These are phyloP conservation scores for Trypanosoma scelopori DNA, from an alignment of 208 protist genomes.

Conservation along the genomic window DNA sequence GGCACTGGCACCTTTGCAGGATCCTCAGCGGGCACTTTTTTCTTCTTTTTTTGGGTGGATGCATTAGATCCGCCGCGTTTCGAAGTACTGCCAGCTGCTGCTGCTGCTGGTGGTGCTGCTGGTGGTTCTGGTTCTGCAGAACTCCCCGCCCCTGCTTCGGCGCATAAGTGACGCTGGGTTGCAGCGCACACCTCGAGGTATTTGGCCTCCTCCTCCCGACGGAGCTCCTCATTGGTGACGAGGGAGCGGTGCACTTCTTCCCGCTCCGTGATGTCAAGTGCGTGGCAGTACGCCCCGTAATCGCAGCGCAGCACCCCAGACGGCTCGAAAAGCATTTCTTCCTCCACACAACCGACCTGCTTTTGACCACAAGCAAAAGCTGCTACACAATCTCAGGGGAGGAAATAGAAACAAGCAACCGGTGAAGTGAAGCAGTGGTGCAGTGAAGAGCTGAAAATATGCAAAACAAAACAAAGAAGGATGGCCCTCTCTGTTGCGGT, in stretches of 20 bases:
- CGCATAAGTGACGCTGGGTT: not conserved
- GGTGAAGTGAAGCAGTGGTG: no score
- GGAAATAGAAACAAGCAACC: no score
- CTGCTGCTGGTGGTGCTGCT: not conserved
- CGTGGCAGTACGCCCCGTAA: conserved; percentile 88
- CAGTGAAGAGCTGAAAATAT: no score
- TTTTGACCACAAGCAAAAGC: not conserved
- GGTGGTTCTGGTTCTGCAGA: not conserved
- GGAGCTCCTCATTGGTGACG: conserved; percentile 33
- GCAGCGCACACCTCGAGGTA: not conserved
- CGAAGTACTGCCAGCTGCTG: not conserved
- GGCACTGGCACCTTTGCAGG: not conserved
- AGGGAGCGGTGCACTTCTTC: conserved; percentile 81
- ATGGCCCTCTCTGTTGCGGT: no score
- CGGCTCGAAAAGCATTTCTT: conserved; percentile 82
- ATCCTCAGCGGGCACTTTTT: not conserved
- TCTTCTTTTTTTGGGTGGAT: conserved; percentile 15
- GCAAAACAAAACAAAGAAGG: no score
- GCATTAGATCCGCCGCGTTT: conserved; percentile 7
- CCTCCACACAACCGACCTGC: not conserved
- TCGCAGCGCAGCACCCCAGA: conserved; percentile 82
- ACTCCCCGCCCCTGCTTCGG: not conserved
- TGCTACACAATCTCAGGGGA: no score
- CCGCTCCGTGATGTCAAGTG: conserved; percentile 71
- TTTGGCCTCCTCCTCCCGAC: conserved; percentile 11